Percentiles rank a stretch among this genome's conserved stretches.
These are phyloP conservation scores for Allodekkera sacchari DNA, from an alignment of 805 yeast genomes.

Conservation along the genomic window DNA sequence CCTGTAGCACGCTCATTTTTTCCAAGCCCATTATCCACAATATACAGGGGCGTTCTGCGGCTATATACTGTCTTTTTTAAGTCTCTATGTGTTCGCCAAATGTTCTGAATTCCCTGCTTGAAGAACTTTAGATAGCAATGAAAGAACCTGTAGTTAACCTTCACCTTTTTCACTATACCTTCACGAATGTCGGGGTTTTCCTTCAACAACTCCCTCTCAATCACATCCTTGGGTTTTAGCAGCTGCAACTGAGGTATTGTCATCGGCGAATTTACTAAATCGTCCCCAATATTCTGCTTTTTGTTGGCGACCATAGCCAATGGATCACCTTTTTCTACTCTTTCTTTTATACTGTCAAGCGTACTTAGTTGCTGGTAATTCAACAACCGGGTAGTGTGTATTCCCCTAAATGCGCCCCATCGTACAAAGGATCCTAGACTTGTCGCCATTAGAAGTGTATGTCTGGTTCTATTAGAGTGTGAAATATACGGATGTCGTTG, in stretches of 20 bases:
- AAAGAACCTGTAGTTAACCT: conserved; percentile 12
- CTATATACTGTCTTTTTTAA: conserved; percentile 20
- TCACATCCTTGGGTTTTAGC: conserved; percentile 6
- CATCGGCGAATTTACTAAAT: conserved; percentile 4
- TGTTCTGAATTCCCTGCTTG: conserved; percentile 46
- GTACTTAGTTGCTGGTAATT: no score
- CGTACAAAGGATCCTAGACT: no score
- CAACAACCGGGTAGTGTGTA: no score
- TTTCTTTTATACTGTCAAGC: no score
- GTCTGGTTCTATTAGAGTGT: no score
- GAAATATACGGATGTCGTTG: no score
- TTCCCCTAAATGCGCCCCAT: no score
- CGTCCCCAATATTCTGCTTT: neutral
- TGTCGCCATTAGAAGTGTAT: no score
- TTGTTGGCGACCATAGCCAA: no score
- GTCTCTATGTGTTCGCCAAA: conserved; percentile 37
- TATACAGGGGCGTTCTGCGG: conserved; percentile 14
- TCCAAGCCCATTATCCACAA: conserved; percentile 21
- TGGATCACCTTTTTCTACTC: no score
- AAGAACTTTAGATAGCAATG: conserved; percentile 37
- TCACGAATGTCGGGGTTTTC: conserved; percentile 4
- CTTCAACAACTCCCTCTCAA: conserved; percentile 4
- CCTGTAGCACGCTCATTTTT: conserved; percentile 19
- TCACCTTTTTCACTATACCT: conserved; percentile 4
- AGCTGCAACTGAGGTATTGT: conserved; percentile 17